phyloP scores from a whole-genome alignment of 345 rosid species.

The Fremontodendron californicum region DNA sequence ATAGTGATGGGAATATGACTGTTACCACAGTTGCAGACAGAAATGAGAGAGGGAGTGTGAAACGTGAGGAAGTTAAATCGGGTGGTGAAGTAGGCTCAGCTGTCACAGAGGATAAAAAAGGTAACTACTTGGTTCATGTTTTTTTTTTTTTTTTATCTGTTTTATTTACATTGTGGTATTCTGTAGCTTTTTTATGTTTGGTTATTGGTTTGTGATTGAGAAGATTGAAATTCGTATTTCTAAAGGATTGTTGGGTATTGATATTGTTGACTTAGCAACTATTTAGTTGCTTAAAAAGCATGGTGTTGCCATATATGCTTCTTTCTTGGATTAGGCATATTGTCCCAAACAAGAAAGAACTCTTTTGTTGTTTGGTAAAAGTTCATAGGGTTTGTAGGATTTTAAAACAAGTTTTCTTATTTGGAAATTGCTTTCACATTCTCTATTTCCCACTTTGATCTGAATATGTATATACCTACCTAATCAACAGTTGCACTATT shows the following conservation, averaged over 20 bases:
- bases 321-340: slow-evolving; percentile 7
- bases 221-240: background rate
- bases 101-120: slow-evolving; percentile 49
- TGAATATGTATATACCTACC: background rate
- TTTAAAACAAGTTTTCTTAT: background rate
- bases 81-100: slow-evolving; percentile 19
- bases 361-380: slow-evolving; percentile 6
- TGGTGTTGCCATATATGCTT: slow-evolving; percentile 9
- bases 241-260: background rate
- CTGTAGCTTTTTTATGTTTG: background rate
- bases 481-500: background rate
- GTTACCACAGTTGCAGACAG: background rate
- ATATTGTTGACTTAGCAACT: background rate
- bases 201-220: background rate
- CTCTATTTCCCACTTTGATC: background rate
- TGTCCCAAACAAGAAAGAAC: slow-evolving; percentile 9
- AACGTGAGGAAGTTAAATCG: slow-evolving; percentile 36
- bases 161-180: background rate
- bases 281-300: background rate
- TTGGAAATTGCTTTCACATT: slow-evolving; percentile 9
- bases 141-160: background rate
- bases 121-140: slow-evolving; percentile 29
- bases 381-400: slow-evolving; percentile 5
- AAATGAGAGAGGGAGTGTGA: slow-evolving; percentile 22
- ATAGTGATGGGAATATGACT: slow-evolving; percentile 34